Evolutionary conservation across 2,329 filamentous ascomycete species (phyloP), one percentile per base, ranked within the genome.

Genomic region (Neonectria faginata): DNA sequence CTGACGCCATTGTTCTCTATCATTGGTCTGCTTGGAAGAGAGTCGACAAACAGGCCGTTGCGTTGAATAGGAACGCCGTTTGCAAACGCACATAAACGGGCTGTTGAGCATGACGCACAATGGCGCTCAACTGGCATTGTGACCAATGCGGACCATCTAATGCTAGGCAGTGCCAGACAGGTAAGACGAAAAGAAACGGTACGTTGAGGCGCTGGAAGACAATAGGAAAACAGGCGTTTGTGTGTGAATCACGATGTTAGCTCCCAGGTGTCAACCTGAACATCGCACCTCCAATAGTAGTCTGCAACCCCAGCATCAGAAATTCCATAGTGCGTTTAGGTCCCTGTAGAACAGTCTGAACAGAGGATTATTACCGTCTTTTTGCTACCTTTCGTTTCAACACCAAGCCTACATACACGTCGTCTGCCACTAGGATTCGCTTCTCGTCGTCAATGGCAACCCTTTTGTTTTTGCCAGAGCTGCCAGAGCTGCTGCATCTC

Each of bases 401-500:
- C 36, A n/a, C 36, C 14, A n/a, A 39, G 36, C 27, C 16, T 31
- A 33, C 14, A 51, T 56, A 44, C 36, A 47, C 27, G 27, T 56
- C 39, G 27, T 53, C 60, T 45, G 11, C 18, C 18, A 51, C 52
- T 42, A 29, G 39, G 56, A 44, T 29, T 66, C 53, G 68, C 60
- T 62, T 60, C 60, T 70, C 44, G 59, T 63, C 50, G 61, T 52
- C 36, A 55, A 31, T 66, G 65, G 62, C 56, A 66, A 55, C 39
- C 27, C 48, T 58, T 25, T 48, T 29, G 45, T 60, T 56, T 64
- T 57, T 62, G 64, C 71, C 69, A 70, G 55, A 36, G 52, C 63
- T 69, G 61, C 66, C 63, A 70, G 64, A 72, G 65, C 67, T 66
- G 67, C 63, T 72, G 63, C 62, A 68, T 69, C 65, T 70, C 71